These are phyloP conservation scores for Schizochytrium sp. DNA, from an alignment of 108 stramenopile genomes.

Conservation along the genomic window DNA sequence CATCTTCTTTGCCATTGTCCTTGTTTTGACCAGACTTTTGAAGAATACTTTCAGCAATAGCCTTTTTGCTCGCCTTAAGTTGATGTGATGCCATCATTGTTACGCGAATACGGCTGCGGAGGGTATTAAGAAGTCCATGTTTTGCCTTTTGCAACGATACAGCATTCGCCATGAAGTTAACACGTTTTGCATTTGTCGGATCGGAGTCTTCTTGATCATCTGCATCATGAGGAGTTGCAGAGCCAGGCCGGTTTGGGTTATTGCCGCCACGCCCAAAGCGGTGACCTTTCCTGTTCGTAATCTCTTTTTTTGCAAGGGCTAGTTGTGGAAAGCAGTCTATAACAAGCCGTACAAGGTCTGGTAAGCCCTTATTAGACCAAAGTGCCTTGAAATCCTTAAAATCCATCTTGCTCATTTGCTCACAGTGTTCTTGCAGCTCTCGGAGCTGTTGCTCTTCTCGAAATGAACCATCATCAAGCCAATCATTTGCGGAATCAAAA, in stretches of 20 bases:
- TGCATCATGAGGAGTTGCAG: neutral
- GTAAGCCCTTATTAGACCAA: neutral
- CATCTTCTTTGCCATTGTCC: neutral
- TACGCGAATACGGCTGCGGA: neutral
- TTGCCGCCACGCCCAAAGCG: neutral
- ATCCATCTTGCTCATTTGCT: neutral
- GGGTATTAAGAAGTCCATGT: slow-evolving; percentile 30
- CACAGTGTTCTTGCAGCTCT: neutral
- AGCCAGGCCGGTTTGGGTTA: neutral
- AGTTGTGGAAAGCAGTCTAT: slow-evolving; percentile 22
- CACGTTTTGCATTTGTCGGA: neutral
- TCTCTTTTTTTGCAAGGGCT: neutral
- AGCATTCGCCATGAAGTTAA: slow-evolving; percentile 13
- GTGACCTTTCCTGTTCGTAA: slow-evolving; percentile 5
- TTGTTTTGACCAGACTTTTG: neutral
- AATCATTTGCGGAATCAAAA: slow-evolving; percentile 30
- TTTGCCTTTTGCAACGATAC: slow-evolving; percentile 11
- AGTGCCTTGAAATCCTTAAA: slow-evolving; percentile 27
- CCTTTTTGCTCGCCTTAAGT: neutral
- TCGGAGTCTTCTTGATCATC: neutral
- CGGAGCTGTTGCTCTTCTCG: neutral
- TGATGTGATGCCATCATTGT: slow-evolving; percentile 12
- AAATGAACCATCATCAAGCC: neutral
- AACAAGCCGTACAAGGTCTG: slow-evolving; percentile 1
- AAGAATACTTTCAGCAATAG: neutral